Conservation (phyloP, 2,329 filamentous ascomycete species). For the Fusarium lateritium region DNA sequence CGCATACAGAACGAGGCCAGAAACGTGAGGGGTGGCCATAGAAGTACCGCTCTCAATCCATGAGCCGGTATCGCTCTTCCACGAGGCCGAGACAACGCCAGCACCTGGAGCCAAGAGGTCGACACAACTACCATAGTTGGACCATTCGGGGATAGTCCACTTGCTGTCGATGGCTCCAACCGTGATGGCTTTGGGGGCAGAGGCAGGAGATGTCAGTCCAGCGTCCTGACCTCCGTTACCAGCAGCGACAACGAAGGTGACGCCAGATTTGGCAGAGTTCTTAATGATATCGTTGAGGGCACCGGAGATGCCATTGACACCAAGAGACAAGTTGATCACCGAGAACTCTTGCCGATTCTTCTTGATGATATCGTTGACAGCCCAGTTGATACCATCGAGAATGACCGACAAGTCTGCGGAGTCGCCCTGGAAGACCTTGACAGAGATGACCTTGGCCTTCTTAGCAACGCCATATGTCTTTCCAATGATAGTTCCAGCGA, state of each 20-base stretch:
- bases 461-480: conserved; percentile 60
- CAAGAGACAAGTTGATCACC: conserved; percentile 71
- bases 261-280: conserved; percentile 60
- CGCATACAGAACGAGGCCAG: conserved; percentile 67
- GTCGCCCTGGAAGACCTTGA: conserved; percentile 61
- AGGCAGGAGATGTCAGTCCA: conserved; percentile 50
- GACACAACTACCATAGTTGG: conserved; percentile 64
- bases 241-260: conserved; percentile 68
- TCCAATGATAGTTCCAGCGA: conserved; percentile 55
- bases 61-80: conserved; percentile 58
- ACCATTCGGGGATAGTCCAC: conserved; percentile 61
- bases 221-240: conserved; percentile 62
- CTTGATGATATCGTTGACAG: conserved; percentile 60
- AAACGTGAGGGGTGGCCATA: conserved; percentile 74
- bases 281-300: conserved; percentile 66
- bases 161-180: conserved; percentile 55
- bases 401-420: conserved; percentile 51
- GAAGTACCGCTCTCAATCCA: conserved; percentile 70
- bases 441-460: conserved; percentile 59
- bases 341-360: conserved; percentile 57
- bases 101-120: conserved; percentile 68
- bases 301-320: conserved; percentile 58
- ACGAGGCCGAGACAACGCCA: conserved; percentile 63
- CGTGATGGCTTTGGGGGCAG: conserved; percentile 51
- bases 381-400: conserved; percentile 58